Evolutionary conservation across 164 flowering plant species (phyloP).

Genomic region (Taxillus chinensis): DNA sequence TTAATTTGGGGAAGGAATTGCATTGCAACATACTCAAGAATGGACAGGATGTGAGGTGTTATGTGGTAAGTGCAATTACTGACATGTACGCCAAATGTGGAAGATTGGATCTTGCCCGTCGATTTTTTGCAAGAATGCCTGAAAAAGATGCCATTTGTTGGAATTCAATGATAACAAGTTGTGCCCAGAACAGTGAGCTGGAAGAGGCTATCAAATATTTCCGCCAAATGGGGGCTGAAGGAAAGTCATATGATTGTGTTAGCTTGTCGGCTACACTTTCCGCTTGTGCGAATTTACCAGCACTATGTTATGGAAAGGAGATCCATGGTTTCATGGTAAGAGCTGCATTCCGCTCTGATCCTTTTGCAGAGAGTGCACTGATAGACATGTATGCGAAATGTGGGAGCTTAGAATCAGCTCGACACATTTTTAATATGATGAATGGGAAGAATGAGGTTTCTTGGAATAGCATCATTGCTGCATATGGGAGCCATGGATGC

Average conservation of each 20-base stretch:
- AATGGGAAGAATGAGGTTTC: slow-evolving; percentile 54
- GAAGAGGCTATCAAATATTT: slow-evolving; percentile 60
- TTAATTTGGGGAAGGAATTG: slow-evolving; percentile 61
- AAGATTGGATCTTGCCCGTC: slow-evolving; percentile 49
- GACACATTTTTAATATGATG: slow-evolving; percentile 53
- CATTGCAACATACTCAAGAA: slow-evolving; percentile 49
- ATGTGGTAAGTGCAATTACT: slow-evolving; percentile 52
- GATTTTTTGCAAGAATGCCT: slow-evolving; percentile 30
- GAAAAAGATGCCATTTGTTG: slow-evolving; percentile 57
- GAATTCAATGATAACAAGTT: slow-evolving; percentile 73
- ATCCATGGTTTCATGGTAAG: slow-evolving; percentile 60
- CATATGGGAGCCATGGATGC: slow-evolving; percentile 68
- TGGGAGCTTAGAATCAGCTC: slow-evolving; percentile 49
- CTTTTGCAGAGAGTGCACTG: slow-evolving; percentile 49
- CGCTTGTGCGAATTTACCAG: slow-evolving; percentile 59
- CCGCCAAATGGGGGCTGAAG: slow-evolving; percentile 46
- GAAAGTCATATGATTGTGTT: slow-evolving; percentile 41
- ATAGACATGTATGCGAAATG: slow-evolving; percentile 82
- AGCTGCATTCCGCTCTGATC: slow-evolving; percentile 31
- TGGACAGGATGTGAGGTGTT: slow-evolving; percentile 32
- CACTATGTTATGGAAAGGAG: slow-evolving; percentile 59
- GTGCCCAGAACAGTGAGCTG: slow-evolving; percentile 60
- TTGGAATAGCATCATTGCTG: slow-evolving; percentile 87
- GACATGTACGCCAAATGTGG: slow-evolving; percentile 97
- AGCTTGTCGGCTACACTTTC: slow-evolving; percentile 73